Conservation (phyloP, 2,329 filamentous ascomycete genomes). For the Trichoderma guizhouense region DNA sequence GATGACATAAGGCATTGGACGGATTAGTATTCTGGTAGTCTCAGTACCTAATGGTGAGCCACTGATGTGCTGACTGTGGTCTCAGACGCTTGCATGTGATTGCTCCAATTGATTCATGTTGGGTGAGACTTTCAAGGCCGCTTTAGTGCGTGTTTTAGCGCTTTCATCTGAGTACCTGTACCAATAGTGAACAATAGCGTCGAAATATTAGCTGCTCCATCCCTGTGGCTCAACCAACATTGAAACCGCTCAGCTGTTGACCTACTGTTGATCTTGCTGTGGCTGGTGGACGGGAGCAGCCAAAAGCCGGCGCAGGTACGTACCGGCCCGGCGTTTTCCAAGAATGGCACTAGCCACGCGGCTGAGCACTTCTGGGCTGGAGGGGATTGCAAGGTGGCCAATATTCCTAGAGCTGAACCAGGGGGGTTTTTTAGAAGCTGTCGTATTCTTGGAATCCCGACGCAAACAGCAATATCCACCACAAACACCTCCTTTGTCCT, state of each 20-base stretch:
- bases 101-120: neutral
- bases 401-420: conserved; percentile 18
- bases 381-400: conserved; percentile 19
- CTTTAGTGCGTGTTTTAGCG: neutral
- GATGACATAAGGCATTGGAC: conserved; percentile 20
- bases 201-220: neutral
- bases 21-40: neutral
- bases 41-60: neutral
- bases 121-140: neutral
- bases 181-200: neutral
- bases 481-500: conserved; percentile 21
- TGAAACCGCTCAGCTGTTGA: neutral
- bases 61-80: neutral
- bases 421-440: conserved; percentile 14
- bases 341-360: conserved; percentile 11
- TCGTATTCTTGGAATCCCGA: conserved; percentile 15
- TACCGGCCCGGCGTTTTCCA: neutral
- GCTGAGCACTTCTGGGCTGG: conserved; percentile 7
- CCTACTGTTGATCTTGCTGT: neutral
- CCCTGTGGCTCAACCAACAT: conserved; percentile 11
- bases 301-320: neutral
- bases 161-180: neutral
- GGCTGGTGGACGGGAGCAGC: neutral
- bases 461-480: conserved; percentile 9
- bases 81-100: conserved; percentile 18